Base-by-base conservation (phyloP, 352 stramenopile species). In the Peronospora belbahrii region DNA sequence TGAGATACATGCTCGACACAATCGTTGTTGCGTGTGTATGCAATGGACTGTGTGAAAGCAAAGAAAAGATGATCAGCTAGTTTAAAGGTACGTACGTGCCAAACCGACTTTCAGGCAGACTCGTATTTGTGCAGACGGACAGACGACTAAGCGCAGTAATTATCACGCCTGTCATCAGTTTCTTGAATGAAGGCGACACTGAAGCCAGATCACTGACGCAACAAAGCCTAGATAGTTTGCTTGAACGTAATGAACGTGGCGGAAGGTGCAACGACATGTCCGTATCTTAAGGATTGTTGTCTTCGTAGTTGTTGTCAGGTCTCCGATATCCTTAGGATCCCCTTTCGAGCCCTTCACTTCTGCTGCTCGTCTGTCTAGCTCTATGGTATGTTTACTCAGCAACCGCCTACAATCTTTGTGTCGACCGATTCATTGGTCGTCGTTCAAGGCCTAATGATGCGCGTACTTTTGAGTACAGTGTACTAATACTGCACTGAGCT, bases 251-350 rank as follows among this genome's bases (percentile, higher is more conserved):
- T n/a, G 17, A 52, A 33, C 25, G 19, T 15, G 34, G 38, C 27
- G 22, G 38, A 52, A 30, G 15, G 15, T 35, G n/a, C 19, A 11
- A 6, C 10, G 32, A 18, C 9, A 33, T 36, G 32, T 1, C 17
- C 33, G 22, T 60, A 60, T 60, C 38, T 64, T 64, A 49, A 60
- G 44, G 23, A 28, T n/a, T 10, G 11, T 9, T 44, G 41, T 54
- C 57, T 54, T 65, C 36, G 17, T 20, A 20, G 47, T 52, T 65
- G 51, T 59, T 65, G 25, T 22, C 42, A 7, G 18, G 32, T 34
- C 40, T 42, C 36, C 44, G 43, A 60, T 56, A 65, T 48, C 44
- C 56, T 57, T 57, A 61, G 39, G n/a, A 18, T 38, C 27, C 2
- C n/a, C n/a, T 27, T 9, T 43, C 8, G 25, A 38, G 4, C 7